Base-by-base conservation (phyloP, 2,329 filamentous ascomycete genomes). In the Didymella pinodella region DNA sequence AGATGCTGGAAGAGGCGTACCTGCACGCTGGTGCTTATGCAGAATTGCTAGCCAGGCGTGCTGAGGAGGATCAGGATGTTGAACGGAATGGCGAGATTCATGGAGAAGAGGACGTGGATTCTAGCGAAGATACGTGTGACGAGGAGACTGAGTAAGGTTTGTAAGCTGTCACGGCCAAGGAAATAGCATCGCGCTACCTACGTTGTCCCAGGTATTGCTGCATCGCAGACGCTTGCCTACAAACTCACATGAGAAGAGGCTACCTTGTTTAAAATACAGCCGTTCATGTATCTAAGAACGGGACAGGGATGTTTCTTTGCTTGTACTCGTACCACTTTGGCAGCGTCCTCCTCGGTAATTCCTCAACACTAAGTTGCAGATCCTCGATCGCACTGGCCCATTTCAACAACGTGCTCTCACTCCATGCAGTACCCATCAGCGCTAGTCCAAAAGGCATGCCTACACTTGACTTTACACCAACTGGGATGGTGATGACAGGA, bases 401-500 rank as follows among this genome's bases (percentile, higher is more conserved):
- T 69, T 79, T 84, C 50, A 90, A 78, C 58, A 90, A 74, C 51
- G 79, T 78, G 0, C 75, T 76, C 72, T 90, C 88, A 0, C 79
- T 82, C 80, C 84, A 90, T 0, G 86, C 87, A 1, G 86, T 89
- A 51, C 86, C 73, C 78, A 86, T 82, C 11, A 82, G 54, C 29
- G 72, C 78, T 6, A 82, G 59, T 0, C 80, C 80, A 61, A 78
- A 82, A 5, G 80, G 80, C 77, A 82, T 80, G 1, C 78, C 78
- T 3, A 66, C 78, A 6, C 72, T 76, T 1, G 75, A 65, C 63
- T 84, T 80, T 6, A 86, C 78, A 1, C 87, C 87, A 0, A 83
- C 87, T 0, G 90, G 90, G 1, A 93, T 71, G 0, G 89, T 91
- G 49, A 92, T 81, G 70, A 90, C 83, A 0, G 90, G 90, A 69